Evolutionary conservation across 2,329 filamentous ascomycete genomes (phyloP).

Genomic region (Colletotrichum simmondsii): DNA sequence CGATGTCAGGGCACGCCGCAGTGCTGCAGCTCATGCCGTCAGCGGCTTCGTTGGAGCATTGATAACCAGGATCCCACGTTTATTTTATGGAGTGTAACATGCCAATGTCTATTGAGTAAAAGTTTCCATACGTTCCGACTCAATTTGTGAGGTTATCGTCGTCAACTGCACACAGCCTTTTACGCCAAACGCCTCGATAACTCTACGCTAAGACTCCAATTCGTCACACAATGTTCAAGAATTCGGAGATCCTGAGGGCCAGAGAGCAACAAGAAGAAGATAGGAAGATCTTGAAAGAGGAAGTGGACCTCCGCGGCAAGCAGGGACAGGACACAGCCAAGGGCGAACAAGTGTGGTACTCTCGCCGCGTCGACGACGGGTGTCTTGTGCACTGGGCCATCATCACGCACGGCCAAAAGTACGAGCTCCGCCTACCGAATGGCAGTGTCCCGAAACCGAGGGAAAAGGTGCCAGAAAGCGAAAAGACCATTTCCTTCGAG

Average conservation of each 20-base stretch:
- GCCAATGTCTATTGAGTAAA: no score
- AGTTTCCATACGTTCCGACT: neutral
- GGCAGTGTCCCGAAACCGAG: neutral
- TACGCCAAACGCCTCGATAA: neutral
- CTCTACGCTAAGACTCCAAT: neutral
- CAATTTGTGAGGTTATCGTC: neutral
- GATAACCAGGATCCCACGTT: neutral
- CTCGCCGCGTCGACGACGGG: neutral
- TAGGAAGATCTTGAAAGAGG: neutral
- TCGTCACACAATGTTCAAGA: neutral
- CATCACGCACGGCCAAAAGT: neutral
- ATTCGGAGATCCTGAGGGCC: neutral
- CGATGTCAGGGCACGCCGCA: neutral
- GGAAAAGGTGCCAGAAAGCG: neutral
- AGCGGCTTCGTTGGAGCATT: neutral
- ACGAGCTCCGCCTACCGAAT: neutral
- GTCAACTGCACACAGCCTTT: no score
- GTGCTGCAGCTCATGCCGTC: neutral
- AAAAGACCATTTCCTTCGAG: neutral
- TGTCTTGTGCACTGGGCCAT: neutral
- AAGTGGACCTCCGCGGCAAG: neutral
- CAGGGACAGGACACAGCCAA: neutral
- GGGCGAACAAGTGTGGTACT: slow-evolving; percentile 10
- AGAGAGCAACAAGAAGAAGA: neutral
- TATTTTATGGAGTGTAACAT: neutral